Evolutionary conservation across 2,329 filamentous ascomycete genomes (phyloP), one percentile per base, ranked within the genome.

Genomic region (Ceratocystiopsis sp.): DNA sequence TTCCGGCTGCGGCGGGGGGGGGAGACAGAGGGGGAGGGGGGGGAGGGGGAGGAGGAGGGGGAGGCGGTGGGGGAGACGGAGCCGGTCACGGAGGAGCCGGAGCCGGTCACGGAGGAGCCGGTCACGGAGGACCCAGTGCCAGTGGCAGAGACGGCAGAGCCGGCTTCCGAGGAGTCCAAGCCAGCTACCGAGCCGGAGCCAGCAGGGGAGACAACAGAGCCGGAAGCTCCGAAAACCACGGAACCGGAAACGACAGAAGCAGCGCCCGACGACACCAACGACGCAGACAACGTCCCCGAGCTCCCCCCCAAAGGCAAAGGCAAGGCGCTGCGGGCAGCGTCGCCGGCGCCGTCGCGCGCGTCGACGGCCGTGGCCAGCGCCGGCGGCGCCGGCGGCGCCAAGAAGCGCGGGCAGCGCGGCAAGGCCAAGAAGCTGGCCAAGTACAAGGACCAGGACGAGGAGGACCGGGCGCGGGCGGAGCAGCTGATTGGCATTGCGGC

Each of bases 371-470:
- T 55, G 69, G 66, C 58, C 73, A 67, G 55, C 59, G 25, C 32
- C 2, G 44, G 18, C 4, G 17, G 35, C 9, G 25, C 34, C 2
- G 17, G 34, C n/a, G n/a, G n/a, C n/a, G n/a, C n/a, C n/a, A n/a
- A 7, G 32, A 81, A 77, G 56, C 78, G 87, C 45, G 85, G 86
- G 29, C 85, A 93, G 58, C 77, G 75, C 45, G 72, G 71, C 46
- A 94, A 93, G 57, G 78, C 79, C 37, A 94, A 93, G 66, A 93
- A 91, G 59, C 78, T 84, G 2, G 84, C 84, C 4, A 95, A 94
- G 58, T 98, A 98, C 62, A 89, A 82, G 38, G 68, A 93, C 52
- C 91, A 96, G 66, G 89, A 96, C 53, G 86, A 94, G 44, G 89
- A 94, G 60, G 91, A 98, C 55, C 84, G 86, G 13, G 74, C 73